These are phyloP conservation scores for Podospora pseudoanserina DNA, from an alignment of 495 filamentous ascomycete genomes.

Conservation along the genomic window DNA sequence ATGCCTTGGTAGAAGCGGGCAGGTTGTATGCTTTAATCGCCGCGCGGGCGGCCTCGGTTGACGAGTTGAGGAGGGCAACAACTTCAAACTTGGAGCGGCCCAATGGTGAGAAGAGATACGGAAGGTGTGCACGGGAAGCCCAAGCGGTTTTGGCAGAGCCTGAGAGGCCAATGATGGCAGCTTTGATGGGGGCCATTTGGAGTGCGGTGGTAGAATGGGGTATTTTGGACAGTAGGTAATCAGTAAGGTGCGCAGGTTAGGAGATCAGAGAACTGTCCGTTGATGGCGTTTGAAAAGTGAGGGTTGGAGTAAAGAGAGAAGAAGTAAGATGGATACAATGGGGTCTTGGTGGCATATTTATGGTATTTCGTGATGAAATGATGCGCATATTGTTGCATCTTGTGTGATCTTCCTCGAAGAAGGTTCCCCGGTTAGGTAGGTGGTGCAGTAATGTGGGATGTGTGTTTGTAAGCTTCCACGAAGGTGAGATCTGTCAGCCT, in stretches of 20 bases:
- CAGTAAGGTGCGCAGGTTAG: no score
- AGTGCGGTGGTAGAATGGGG: not conserved
- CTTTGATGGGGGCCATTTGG: slow-evolving; percentile 42
- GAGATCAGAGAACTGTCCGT: no score
- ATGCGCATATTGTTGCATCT: no score
- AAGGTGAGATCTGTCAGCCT: not conserved
- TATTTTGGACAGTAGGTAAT: not conserved
- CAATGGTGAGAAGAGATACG: slow-evolving; percentile 46
- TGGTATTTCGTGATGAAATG: not conserved
- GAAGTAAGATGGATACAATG: no score
- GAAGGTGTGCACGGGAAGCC: slow-evolving; percentile 55
- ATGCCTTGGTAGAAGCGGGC: slow-evolving; percentile 41
- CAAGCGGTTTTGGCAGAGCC: slow-evolving; percentile 45
- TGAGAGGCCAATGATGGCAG: slow-evolving; percentile 59
- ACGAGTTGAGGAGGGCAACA: slow-evolving; percentile 58
- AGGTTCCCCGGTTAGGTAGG: not conserved
- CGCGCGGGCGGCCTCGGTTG: slow-evolving; percentile 42
- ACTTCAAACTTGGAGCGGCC: slow-evolving; percentile 49
- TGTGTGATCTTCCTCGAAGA: not conserved
- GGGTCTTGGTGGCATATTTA: not conserved
- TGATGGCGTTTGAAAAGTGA: not conserved
- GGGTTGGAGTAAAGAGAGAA: no score
- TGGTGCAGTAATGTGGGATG: not conserved
- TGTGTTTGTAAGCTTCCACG: not conserved
- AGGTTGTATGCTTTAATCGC: slow-evolving; percentile 49